A percentile compares a stretch with the other conserved stretches of the same genome.
phyloP scores from a whole-genome alignment of 2,329 filamentous ascomycete species.

The Xylariaceae sp. region DNA sequence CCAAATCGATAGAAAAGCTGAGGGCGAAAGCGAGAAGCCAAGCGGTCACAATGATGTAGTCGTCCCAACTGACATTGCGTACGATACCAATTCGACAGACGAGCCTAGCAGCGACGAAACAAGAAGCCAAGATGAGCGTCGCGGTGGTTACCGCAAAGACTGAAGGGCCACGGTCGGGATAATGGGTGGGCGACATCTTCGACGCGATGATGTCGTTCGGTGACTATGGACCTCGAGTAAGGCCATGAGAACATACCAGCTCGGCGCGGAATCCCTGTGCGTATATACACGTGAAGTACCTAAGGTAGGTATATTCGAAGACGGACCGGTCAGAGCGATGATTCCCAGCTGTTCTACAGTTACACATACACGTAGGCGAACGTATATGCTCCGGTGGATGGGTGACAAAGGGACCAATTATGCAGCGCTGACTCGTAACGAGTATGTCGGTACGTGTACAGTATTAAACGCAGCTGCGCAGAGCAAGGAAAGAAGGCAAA shows the following conservation, averaged over 20 bases:
- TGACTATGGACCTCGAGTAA: conserved; percentile 25
- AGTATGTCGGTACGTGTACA: conserved; percentile 9
- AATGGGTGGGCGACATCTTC: conserved; percentile 24
- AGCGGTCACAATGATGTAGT: conserved; percentile 78
- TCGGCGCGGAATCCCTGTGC: conserved; percentile 16
- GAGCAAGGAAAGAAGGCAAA: background rate
- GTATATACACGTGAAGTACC: conserved; percentile 9
- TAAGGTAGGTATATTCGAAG: conserved; percentile 15
- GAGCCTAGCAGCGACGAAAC: conserved; percentile 76
- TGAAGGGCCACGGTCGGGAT: conserved; percentile 54
- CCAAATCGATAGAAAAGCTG: conserved; percentile 67
- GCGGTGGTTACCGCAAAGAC: conserved; percentile 72
- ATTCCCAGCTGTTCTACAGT: conserved; percentile 9
- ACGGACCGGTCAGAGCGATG: conserved; percentile 4
- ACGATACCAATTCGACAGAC: conserved; percentile 75
- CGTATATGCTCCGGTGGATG: too few relatives aligned
- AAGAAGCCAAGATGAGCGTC: conserved; percentile 69
- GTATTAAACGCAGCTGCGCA: too few relatives aligned
- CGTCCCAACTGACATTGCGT: conserved; percentile 71
- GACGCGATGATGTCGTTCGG: conserved; percentile 27
- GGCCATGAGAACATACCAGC: conserved; percentile 32
- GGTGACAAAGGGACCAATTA: conserved; percentile 10
- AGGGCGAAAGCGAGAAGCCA: conserved; percentile 74
- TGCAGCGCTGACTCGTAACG: conserved; percentile 9
- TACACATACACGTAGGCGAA: too few relatives aligned